Conservation (phyloP, 257 asterid genomes). For the Jaltomata sinuosa region DNA sequence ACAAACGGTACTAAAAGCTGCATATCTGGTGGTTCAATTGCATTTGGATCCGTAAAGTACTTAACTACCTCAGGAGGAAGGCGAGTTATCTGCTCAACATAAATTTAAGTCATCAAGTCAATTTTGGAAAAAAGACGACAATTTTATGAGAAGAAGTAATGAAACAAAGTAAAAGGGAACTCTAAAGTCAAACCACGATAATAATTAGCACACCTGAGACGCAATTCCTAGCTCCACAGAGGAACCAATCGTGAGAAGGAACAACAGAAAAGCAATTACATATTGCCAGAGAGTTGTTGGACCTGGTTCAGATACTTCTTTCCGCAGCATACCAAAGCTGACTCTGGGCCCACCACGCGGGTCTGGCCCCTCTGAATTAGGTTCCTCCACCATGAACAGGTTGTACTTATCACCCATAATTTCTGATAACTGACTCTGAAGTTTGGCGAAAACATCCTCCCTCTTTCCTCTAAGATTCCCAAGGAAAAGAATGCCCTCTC, state of each 20-base stretch:
- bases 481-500: conserved; percentile 81
- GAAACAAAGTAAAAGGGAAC: neutral
- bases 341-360: conserved; percentile 99
- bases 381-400: conserved; percentile 94
- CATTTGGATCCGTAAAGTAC: conserved; percentile 92
- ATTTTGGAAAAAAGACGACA: neutral
- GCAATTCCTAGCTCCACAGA: conserved; percentile 90
- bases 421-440: conserved; percentile 62
- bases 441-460: conserved; percentile 74
- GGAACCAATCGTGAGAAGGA: conserved; percentile 86
- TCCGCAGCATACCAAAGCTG: conserved; percentile 87
- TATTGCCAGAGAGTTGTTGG: conserved; percentile 93
- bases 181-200: neutral
- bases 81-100: conserved; percentile 53
- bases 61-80: conserved; percentile 90
- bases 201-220: conserved; percentile 57
- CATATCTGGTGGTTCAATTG: conserved; percentile 91
- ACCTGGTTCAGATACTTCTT: conserved; percentile 91
- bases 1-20: conserved; percentile 77
- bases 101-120: neutral
- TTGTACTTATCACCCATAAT: conserved; percentile 85
- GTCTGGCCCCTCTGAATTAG: conserved; percentile 79
- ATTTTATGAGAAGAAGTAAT: neutral
- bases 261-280: conserved; percentile 73
- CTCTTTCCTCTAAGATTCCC: conserved; percentile 88